Base-by-base conservation (phyloP, 192 early-diverging fungal genomes). In the Coemansia sp. region DNA sequence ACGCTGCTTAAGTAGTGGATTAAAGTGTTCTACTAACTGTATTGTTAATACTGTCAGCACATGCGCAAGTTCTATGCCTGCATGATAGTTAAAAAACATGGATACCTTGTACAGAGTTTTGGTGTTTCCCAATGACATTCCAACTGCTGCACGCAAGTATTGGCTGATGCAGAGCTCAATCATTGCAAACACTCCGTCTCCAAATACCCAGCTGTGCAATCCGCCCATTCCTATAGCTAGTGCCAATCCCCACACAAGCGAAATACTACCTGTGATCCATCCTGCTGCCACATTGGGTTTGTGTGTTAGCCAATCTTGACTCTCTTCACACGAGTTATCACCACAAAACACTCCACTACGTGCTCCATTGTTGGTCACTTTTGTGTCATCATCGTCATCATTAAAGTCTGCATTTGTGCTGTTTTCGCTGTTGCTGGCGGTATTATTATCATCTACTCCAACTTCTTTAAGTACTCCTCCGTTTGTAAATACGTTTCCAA, bases 31-130 rank as follows among this genome's bases (percentile, higher is more conserved):
- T 39, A 55, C 31, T 27, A 76, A 7, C 2, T 51, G 19, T 1
- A 59, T 57, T 0, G 51, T 57, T 59, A 67, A 57, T 22, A 54
- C 59, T 2, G 54, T 39, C 51, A 70, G 7, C 20, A 76, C 7
- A 42, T 63, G 56, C 6, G 23, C 25, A 3, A 76, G 54, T 52
- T 70, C 29, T 29, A 70, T 59, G 5, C 54, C 74, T 6, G 74
- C 68, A n/a, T 55, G 60, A 64, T 70, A 63, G 66, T 74, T 59
- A 31, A 74, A 65, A 23, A 69, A 60, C 52, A 74, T 36, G 4
- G 72, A 74, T 5, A 67, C 72, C 30, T 64, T 63, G 67, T 74
- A 68, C 9, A 68, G 25, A 0, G 46, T 51, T 10, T 20, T 50
- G 9, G 52, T 21, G 30, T 64, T 63, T 56, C 24, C 52, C 0